Base-by-base conservation (phyloP, 2,329 filamentous ascomycete genomes). In the Cladorrhinum sp. region DNA sequence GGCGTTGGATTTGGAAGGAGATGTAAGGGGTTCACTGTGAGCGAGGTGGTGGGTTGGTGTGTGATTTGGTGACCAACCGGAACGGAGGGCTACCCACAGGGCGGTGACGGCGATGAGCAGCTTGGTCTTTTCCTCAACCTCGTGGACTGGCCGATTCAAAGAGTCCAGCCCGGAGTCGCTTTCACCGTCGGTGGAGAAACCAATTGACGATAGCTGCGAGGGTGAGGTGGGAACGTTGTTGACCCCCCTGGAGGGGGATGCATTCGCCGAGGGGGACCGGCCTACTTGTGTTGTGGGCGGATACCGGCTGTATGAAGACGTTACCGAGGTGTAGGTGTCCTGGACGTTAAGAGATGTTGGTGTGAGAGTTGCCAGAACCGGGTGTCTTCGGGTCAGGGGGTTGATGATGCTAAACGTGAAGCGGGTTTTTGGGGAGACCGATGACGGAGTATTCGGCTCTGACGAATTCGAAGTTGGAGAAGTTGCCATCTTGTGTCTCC, bases 401-500 rank as follows among this genome's bases (percentile, higher is more conserved):
- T 89, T 85, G 67, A 93, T 86, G 63, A 91, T 85, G 75, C 88
- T 92, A 71, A 93, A 93, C 8, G 85, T 91, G 76, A 87, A 93
- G 16, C 68, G 68, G 2, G 59, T 9, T 20, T 65, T 63, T 2
- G 61, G 41, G 9, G 68, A 67, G 10, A 68, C 67, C 23, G 55
- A 32, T 6, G 65, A 63, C 0, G 70, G 71, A 60, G 66, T 67
- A 57, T 65, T 56, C 18, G 66, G 12, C 54, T 62, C 55, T 16
- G 23, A 23, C 38, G 56, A 16, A 41, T 27, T 9, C n/a, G 48
- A 49, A 10, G 59, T 59, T 3, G 58, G 56, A 1, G 63, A 45
- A 24, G 23, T 25, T 6, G 55, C 36, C 2, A 49, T 12, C 2
- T 65, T 62, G 65, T 63, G 74, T 64, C 77, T 80, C 58, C 81